phyloP scores from a whole-genome alignment of 2,329 filamentous ascomycete genomes.

The Penicillium sp. region DNA sequence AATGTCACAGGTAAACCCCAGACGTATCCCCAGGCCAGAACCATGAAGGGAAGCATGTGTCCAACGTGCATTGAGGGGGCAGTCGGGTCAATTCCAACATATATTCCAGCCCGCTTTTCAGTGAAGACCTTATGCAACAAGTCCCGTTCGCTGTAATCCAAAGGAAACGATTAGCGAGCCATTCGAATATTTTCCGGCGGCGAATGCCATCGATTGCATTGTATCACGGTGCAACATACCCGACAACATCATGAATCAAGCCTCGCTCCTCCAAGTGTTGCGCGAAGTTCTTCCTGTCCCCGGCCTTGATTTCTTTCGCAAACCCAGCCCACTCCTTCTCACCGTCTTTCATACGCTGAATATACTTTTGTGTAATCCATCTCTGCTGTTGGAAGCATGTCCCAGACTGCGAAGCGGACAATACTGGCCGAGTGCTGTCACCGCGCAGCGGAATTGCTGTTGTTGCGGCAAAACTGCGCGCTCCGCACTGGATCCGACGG shows the following conservation, averaged over 20 bases:
- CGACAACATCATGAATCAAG: slow-evolving; percentile 47
- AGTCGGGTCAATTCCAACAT: slow-evolving; percentile 51
- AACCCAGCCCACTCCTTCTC: slow-evolving; percentile 40
- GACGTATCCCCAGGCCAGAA: slow-evolving; percentile 50
- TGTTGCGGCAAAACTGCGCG: slow-evolving; percentile 26
- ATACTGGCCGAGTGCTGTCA: slow-evolving; percentile 14
- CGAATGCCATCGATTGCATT: neutral
- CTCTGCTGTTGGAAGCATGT: slow-evolving; percentile 26
- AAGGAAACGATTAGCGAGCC: slow-evolving; percentile 10
- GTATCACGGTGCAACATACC: slow-evolving; percentile 31
- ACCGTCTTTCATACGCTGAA: slow-evolving; percentile 40
- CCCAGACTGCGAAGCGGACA: neutral
- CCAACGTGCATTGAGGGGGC: slow-evolving; percentile 51
- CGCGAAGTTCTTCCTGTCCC: slow-evolving; percentile 45
- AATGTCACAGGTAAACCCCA: slow-evolving; percentile 48
- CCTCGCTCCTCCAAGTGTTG: slow-evolving; percentile 47
- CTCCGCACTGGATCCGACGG: slow-evolving; percentile 19
- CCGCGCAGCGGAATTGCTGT: slow-evolving; percentile 18
- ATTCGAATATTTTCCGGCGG: neutral
- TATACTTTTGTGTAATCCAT: slow-evolving; percentile 39
- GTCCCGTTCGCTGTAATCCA: slow-evolving; percentile 38
- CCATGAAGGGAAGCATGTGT: slow-evolving; percentile 53
- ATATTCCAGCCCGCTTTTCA: slow-evolving; percentile 47
- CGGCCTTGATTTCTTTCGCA: slow-evolving; percentile 44
- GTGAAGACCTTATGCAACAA: slow-evolving; percentile 45